Evolutionary conservation across 495 filamentous ascomycete genomes (phyloP).

Genomic region (Podospora bellae-mahoneyi): DNA sequence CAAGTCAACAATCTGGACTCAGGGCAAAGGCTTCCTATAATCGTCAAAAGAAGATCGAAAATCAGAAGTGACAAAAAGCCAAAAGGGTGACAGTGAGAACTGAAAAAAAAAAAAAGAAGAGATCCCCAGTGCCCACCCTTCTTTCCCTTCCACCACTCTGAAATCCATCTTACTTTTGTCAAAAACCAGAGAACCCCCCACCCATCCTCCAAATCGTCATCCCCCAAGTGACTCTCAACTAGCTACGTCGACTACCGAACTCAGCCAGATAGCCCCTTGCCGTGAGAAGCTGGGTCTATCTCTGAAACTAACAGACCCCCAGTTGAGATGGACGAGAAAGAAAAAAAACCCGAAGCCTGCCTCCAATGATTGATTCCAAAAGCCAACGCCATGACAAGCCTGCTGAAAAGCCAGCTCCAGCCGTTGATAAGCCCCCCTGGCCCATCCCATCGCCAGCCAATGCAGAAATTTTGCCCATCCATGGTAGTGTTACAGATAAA

Average conservation of each 20-base stretch:
- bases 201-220: background rate
- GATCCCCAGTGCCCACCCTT: background rate
- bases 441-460: background rate
- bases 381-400: background rate
- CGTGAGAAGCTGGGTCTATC: background rate
- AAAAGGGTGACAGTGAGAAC: background rate
- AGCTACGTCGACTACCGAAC: background rate
- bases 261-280: background rate
- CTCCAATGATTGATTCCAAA: background rate
- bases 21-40: background rate
- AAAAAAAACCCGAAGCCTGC: background rate
- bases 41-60: background rate
- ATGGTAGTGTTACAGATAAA: conserved; percentile 1
- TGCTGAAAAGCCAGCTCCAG: background rate
- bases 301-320: background rate
- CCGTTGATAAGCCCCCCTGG: background rate
- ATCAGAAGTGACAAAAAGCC: background rate
- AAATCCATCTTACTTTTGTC: background rate
- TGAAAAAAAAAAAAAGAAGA: too few relatives aligned
- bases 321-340: background rate
- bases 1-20: background rate
- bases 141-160: background rate
- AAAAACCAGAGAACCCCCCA: conserved; percentile 1
- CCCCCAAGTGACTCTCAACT: background rate
- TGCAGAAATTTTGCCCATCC: background rate